Percentiles rank a stretch among this genome's conserved stretches.
Conservation (phyloP, 805 yeast species). For the Yarrowia alimentaria region DNA sequence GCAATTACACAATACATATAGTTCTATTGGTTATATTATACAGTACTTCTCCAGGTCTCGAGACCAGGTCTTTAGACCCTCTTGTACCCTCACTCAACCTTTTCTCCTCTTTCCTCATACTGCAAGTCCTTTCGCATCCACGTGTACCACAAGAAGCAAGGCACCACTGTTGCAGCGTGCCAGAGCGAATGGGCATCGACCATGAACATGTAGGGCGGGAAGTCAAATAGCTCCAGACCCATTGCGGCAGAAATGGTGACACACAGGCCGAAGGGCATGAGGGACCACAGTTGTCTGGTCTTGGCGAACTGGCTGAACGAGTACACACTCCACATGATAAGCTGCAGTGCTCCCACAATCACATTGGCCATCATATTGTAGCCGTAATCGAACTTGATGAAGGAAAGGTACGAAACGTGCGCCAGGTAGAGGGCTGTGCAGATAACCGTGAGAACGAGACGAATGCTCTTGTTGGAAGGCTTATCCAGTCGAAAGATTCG, state of each 20-base stretch:
- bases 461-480: constrained; percentile 34
- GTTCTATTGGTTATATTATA: no score
- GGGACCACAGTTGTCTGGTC: constrained; percentile 42
- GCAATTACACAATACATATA: no score
- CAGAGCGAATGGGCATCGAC: constrained; percentile 92
- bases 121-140: constrained; percentile 42
- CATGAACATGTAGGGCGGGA: constrained; percentile 65
- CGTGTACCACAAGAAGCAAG: constrained; percentile 71
- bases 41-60: background rate
- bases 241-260: constrained; percentile 63
- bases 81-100: constrained; percentile 23
- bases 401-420: constrained; percentile 64
- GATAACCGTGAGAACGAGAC: constrained; percentile 43
- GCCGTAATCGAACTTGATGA: constrained; percentile 80
- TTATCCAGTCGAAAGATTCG: constrained; percentile 61
- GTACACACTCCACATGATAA: constrained; percentile 49
- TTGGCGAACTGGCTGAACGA: constrained; percentile 38
- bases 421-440: constrained; percentile 54
- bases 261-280: constrained; percentile 54
- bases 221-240: constrained; percentile 89
- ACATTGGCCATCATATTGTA: constrained; percentile 93
- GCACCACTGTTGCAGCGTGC: constrained; percentile 87
- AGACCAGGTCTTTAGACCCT: constrained; percentile 18
- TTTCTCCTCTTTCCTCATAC: constrained; percentile 1
- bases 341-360: constrained; percentile 71